phyloP scores from a whole-genome alignment of 768 basidiomycete genomes.

The Leucocoprinus leucothites region DNA sequence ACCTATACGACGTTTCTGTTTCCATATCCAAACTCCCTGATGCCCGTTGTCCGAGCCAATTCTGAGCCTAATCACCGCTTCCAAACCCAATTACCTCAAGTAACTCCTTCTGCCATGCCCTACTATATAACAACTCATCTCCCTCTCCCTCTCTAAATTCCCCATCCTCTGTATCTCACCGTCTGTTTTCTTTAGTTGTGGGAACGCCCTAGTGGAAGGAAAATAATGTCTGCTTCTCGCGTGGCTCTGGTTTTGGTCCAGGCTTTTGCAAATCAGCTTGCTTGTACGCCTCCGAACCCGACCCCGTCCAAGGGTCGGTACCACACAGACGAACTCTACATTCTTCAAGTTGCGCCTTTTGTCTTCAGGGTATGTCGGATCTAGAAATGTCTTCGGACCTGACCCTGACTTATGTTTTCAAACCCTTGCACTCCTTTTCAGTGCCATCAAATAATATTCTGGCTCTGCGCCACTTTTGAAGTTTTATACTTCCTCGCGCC shows the following conservation, averaged over 20 bases:
- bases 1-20: not conserved
- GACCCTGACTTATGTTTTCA: too few species aligned
- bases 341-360: constrained; percentile 53
- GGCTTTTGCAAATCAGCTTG: constrained; percentile 47
- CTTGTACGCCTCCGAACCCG: constrained; percentile 56
- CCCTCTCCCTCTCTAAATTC: not conserved
- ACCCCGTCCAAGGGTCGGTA: constrained; percentile 48
- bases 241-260: constrained; percentile 46
- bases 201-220: not conserved
- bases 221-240: constrained; percentile 45
- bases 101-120: not conserved
- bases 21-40: constrained; percentile 7
- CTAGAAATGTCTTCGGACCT: too few species aligned
- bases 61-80: constrained; percentile 1
- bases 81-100: not conserved
- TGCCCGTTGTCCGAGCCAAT: constrained; percentile 1
- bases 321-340: constrained; percentile 47
- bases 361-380: constrained; percentile 49
- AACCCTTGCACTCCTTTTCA: constrained; percentile 16
- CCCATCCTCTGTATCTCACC: not conserved
- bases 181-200: not conserved
- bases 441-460: constrained; percentile 49
- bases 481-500: constrained; percentile 36
- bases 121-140: constrained; percentile 15
- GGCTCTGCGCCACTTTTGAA: constrained; percentile 50